These are phyloP conservation scores for Cicer bijugum DNA, from an alignment of 306 rosid genomes.

Conservation along the genomic window DNA sequence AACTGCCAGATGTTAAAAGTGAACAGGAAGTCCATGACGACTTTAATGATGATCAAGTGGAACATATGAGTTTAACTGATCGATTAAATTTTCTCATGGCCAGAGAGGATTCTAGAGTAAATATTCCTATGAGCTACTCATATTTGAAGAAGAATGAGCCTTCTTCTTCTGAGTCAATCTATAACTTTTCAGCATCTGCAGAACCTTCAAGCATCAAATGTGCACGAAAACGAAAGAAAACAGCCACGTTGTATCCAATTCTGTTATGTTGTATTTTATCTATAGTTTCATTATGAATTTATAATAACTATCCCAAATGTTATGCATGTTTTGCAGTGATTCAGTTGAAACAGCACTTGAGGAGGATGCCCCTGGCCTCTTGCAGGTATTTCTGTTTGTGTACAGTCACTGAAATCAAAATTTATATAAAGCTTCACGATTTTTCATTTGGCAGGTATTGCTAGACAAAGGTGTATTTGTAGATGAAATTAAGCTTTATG, in stretches of 20 bases:
- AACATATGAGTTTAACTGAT: slow-evolving; percentile 64
- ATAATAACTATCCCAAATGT: slow-evolving; percentile 22
- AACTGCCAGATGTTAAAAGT: slow-evolving; percentile 53
- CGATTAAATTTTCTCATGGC: slow-evolving; percentile 57
- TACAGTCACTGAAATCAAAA: slow-evolving; percentile 42
- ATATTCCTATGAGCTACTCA: slow-evolving; percentile 38
- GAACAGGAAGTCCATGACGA: slow-evolving; percentile 50
- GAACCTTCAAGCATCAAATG: slow-evolving; percentile 48
- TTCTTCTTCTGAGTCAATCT: slow-evolving; percentile 43
- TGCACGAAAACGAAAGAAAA: slow-evolving; percentile 69
- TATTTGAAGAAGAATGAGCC: slow-evolving; percentile 48
- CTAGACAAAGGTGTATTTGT: slow-evolving; percentile 71
- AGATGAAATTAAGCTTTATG: slow-evolving; percentile 85
- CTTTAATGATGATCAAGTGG: slow-evolving; percentile 54
- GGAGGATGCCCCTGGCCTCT: slow-evolving; percentile 98
- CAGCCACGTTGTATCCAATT: slow-evolving; percentile 69
- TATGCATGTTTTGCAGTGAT: slow-evolving; percentile 63
- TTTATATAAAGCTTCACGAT: slow-evolving; percentile 46
- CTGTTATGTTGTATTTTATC: slow-evolving; percentile 25
- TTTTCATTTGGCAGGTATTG: slow-evolving; percentile 65
- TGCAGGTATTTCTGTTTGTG: slow-evolving; percentile 62
- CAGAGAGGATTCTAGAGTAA: slow-evolving; percentile 45
- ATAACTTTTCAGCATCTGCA: slow-evolving; percentile 49
- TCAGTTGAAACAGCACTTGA: slow-evolving; percentile 80
- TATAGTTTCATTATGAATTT: slow-evolving; percentile 24